These are phyloP conservation scores for Mycena latifolia DNA, from an alignment of 768 basidiomycete species.

Conservation along the genomic window DNA sequence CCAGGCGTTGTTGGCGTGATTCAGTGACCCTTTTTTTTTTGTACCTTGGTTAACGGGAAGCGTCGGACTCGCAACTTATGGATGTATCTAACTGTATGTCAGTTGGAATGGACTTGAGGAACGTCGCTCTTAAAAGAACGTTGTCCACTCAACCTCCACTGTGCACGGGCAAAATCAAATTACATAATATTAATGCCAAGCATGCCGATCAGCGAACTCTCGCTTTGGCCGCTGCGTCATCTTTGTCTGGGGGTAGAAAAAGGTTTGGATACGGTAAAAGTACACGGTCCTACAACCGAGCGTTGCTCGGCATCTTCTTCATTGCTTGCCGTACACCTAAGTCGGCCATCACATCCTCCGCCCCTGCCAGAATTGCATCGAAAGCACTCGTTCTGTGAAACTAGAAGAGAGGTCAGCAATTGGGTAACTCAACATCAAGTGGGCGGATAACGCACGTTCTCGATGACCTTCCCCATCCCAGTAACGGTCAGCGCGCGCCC, in stretches of 20 bases:
- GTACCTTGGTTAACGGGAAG: not conserved
- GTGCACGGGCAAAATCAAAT: too few species aligned
- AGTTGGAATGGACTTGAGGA: not conserved
- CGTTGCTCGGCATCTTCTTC: conserved; percentile 70
- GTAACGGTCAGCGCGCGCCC: conserved; percentile 89
- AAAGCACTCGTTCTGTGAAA: too few species aligned
- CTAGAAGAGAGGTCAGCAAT: too few species aligned
- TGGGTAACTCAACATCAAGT: too few species aligned
- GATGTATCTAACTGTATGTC: not conserved
- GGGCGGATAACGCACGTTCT: conserved; percentile 56
- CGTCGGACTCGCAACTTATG: not conserved
- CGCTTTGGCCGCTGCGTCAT: conserved; percentile 1
- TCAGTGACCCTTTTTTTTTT: not conserved
- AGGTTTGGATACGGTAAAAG: too few species aligned
- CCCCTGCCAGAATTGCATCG: conserved; percentile 74
- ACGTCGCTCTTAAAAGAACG: too few species aligned
- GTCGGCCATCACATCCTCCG: conserved; percentile 81
- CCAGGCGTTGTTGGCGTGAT: not conserved
- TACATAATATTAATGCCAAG: too few species aligned
- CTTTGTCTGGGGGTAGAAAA: too few species aligned
- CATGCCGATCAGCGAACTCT: not conserved
- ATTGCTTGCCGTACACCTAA: conserved; percentile 81
- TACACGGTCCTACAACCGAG: conserved; percentile 43
- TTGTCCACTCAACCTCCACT: too few species aligned
- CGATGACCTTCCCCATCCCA: conserved; percentile 89